Evolutionary conservation across 2,329 filamentous ascomycete species (phyloP), one percentile per base, ranked within the genome.

Genomic region (Xylariaceae sp.): DNA sequence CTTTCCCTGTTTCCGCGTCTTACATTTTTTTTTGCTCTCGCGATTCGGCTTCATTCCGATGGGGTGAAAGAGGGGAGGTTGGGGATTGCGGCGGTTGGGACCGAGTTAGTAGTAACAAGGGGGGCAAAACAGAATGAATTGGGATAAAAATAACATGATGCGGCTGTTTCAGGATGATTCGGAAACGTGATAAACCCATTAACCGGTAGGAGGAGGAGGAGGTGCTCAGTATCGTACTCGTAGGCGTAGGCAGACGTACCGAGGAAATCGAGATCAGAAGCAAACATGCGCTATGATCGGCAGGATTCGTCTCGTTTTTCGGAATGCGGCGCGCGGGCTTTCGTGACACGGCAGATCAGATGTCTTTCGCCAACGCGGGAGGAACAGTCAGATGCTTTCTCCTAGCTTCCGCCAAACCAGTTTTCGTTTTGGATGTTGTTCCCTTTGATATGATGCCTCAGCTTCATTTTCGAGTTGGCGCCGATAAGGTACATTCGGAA

Each of bases 121-220:
- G 49, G 47, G 49, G 48, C 23, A n/a, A 45, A n/a, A 10, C 11
- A 39, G 8, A 50, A 17, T 61, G 59, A 57, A 55, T 57, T 13
- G 55, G 53, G 64, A 68, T 67, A 68, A 68, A 68, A 67, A 68
- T 67, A 67, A 65, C 63, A 61, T 62, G 56, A 62, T 62, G 64
- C 56, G 37, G 65, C 58, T 53, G 62, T 63, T 64, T 68, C 68
- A 69, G 62, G 62, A 65, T 57, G 55, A 66, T 51, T 61, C 67
- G 66, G 66, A 68, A 66, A 63, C 59, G 65, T 62, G 58, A 45
- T 45, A 5, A n/a, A 15, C 11, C 13, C n/a, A 57, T 58, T 30
- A 4, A 30, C 23, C 23, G 23, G 23, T 30, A 30, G 23, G 23
- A 30, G 23, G 23, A 30, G 23, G 23, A 30, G 23, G 23, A 30